phyloP scores from a whole-genome alignment of 495 filamentous ascomycete species.

The Xylaria scruposa region DNA sequence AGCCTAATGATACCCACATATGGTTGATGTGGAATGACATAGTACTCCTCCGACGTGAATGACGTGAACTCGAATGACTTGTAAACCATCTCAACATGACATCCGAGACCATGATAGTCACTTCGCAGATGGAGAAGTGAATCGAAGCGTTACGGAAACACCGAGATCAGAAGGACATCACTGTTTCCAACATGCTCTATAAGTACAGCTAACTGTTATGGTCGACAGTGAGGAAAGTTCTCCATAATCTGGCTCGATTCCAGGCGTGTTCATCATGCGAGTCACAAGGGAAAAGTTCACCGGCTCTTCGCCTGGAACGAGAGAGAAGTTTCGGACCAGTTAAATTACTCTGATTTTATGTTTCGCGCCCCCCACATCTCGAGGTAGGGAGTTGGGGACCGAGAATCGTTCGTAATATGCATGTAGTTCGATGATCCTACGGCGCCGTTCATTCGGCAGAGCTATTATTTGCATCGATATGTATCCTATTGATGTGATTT shows the following conservation, averaged over 20 bases:
- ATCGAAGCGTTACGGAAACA: background rate
- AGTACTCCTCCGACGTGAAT: background rate
- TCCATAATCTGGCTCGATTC: background rate
- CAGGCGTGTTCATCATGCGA: background rate
- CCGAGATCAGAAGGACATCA: background rate
- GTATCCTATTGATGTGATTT: background rate
- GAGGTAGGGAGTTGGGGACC: background rate
- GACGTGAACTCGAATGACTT: background rate
- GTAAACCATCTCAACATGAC: background rate
- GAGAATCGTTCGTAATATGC: background rate
- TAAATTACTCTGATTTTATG: background rate
- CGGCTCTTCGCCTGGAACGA: background rate
- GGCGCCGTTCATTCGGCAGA: background rate
- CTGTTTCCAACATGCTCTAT: background rate
- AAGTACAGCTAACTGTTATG: no score
- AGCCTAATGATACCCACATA: background rate
- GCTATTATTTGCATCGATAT: background rate
- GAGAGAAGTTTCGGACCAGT: background rate
- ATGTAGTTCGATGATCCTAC: background rate
- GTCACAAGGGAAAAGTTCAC: background rate
- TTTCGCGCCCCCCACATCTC: background rate
- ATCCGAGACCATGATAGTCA: background rate
- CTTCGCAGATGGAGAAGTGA: background rate
- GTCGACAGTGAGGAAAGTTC: background rate
- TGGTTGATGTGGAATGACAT: background rate